Conservation (phyloP, 2,329 filamentous ascomycete genomes). For the Calonectria honghensis region DNA sequence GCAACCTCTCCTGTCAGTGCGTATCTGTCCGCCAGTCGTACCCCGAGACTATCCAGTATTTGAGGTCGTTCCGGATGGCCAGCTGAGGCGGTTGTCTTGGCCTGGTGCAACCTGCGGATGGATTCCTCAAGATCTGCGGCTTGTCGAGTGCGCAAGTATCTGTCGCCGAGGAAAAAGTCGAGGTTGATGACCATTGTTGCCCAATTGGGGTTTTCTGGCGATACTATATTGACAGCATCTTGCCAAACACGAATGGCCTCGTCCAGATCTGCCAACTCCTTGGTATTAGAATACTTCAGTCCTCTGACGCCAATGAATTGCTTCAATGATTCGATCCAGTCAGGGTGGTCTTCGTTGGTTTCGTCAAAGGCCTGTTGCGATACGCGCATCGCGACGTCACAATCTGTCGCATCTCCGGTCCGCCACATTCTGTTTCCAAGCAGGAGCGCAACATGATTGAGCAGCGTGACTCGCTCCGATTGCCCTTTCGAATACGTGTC, state of each 20-base stretch:
- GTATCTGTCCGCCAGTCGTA: slow-evolving; percentile 1
- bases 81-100: neutral
- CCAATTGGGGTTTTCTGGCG: neutral
- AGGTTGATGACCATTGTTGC: slow-evolving; percentile 3
- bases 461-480: neutral
- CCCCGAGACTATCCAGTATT: neutral
- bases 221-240: neutral
- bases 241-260: slow-evolving; percentile 16
- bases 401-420: neutral
- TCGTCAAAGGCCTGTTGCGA: slow-evolving; percentile 6
- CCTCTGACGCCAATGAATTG: slow-evolving; percentile 11
- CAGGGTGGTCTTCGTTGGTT: neutral
- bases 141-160: neutral
- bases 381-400: neutral
- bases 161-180: slow-evolving; percentile 1
- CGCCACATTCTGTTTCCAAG: neutral
- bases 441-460: neutral
- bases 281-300: neutral
- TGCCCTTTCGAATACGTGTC: neutral
- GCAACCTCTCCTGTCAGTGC: neutral
- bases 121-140: neutral
- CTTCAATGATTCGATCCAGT: slow-evolving; percentile 5
- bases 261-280: neutral
- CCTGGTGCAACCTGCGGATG: neutral
- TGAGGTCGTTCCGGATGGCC: slow-evolving; percentile 2